Evolutionary conservation across 23 red algal genomes (phyloP).

Genomic region (Gracilaria vermiculophylla): DNA sequence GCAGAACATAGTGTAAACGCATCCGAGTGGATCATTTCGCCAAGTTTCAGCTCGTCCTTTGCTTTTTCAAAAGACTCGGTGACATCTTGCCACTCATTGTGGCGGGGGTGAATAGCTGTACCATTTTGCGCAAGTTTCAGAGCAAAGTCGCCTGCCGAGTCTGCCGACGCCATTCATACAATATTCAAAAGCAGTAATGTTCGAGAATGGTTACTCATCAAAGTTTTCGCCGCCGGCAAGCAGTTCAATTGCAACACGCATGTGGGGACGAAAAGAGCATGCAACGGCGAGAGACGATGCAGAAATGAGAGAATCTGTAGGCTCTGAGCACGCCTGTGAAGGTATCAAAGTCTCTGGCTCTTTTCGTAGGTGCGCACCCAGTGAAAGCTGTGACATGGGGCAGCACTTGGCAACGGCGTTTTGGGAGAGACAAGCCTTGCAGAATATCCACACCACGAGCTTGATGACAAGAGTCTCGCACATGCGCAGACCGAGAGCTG

Average conservation of each 20-base stretch:
- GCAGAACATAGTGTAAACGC: slow-evolving; percentile 58
- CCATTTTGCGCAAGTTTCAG: not conserved
- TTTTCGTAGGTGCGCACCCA: too few species aligned
- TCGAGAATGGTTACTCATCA: not conserved
- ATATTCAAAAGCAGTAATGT: not conserved
- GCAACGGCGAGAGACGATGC: not conserved
- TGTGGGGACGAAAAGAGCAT: not conserved
- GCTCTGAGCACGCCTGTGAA: too few species aligned
- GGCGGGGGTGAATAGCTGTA: not conserved
- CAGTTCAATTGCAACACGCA: not conserved
- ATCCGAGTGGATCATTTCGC: slow-evolving; percentile 60
- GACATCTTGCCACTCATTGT: slow-evolving; percentile 70
- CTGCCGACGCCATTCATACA: not conserved
- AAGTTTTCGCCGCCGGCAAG: not conserved
- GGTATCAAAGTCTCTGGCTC: too few species aligned
- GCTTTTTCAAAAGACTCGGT: slow-evolving; percentile 47
- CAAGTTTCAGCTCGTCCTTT: slow-evolving; percentile 35
- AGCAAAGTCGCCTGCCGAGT: not conserved
- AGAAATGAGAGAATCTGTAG: too few species aligned
- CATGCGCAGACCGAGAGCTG: too few species aligned
- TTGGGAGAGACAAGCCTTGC: too few species aligned
- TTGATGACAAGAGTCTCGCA: too few species aligned
- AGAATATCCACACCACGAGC: too few species aligned
- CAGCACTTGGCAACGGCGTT: too few species aligned
- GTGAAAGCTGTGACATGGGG: too few species aligned